phyloP scores from a whole-genome alignment of 176 grass and related monocot species.

The Oryza rufipogon region DNA sequence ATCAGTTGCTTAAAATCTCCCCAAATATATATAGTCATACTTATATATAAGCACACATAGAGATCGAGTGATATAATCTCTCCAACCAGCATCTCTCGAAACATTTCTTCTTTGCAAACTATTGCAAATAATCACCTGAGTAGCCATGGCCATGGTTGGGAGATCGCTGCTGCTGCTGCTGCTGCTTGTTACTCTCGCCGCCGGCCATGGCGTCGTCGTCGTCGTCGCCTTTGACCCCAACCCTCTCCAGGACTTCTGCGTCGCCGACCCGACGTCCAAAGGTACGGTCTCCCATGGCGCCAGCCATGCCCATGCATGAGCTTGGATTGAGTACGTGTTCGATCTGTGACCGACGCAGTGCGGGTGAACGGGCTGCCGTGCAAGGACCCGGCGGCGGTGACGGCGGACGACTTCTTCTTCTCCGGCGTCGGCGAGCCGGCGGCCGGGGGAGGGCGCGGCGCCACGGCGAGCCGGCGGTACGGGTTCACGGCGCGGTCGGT shows the following conservation, averaged over 20 bases:
- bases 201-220: constrained; percentile 14
- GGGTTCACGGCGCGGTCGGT: constrained; percentile 38
- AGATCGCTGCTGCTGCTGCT: neutral
- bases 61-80: neutral
- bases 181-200: constrained; percentile 19
- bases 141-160: constrained; percentile 26
- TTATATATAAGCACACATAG: neutral
- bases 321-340: neutral
- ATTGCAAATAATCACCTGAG: neutral
- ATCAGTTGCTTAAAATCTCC: neutral
- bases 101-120: neutral
- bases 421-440: constrained; percentile 22
- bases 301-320: neutral
- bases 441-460: neutral
- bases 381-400: constrained; percentile 44
- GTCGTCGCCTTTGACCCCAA: constrained; percentile 45
- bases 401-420: constrained; percentile 52
- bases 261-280: constrained; percentile 49
- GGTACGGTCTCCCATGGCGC: neutral
- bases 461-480: constrained; percentile 27
- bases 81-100: neutral
- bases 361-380: constrained; percentile 48
- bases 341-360: constrained; percentile 3
- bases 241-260: constrained; percentile 59
- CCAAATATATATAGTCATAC: neutral